phyloP scores from a whole-genome alignment of 2,329 filamentous ascomycete species.

The Xylaria sp. region DNA sequence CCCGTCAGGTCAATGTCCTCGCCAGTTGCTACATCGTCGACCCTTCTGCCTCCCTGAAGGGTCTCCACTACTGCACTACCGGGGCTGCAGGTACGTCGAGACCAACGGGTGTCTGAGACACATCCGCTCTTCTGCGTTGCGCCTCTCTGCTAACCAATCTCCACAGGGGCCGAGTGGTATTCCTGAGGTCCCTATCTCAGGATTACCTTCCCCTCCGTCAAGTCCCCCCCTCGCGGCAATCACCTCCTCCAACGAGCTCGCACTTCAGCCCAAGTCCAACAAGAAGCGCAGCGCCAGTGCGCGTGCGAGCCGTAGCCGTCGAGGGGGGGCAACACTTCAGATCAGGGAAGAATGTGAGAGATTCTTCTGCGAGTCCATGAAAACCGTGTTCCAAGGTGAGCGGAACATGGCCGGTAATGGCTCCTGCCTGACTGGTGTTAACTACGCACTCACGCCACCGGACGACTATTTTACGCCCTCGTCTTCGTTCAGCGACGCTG shows the following conservation, averaged over 20 bases:
- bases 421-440: slow-evolving; percentile 86
- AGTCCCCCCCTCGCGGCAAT: slow-evolving; percentile 86
- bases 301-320: slow-evolving; percentile 51
- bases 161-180: slow-evolving; percentile 80
- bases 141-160: slow-evolving; percentile 38
- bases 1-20: slow-evolving; percentile 73
- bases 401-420: slow-evolving; percentile 73
- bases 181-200: slow-evolving; percentile 88
- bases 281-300: slow-evolving; percentile 42
- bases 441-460: slow-evolving; percentile 52
- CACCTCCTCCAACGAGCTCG: slow-evolving; percentile 68
- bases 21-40: slow-evolving; percentile 91
- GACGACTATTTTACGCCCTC: slow-evolving; percentile 47
- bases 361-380: slow-evolving; percentile 98
- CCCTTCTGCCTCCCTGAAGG: slow-evolving; percentile 70
- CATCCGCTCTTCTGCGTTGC: neutral
- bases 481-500: slow-evolving; percentile 37
- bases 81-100: slow-evolving; percentile 69
- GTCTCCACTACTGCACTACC: slow-evolving; percentile 96
- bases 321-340: slow-evolving; percentile 92
- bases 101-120: slow-evolving; percentile 21
- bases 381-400: slow-evolving; percentile 94
- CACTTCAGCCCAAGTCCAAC: slow-evolving; percentile 61
- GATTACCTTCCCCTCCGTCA: slow-evolving; percentile 80
- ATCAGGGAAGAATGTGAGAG: slow-evolving; percentile 99